These are phyloP conservation scores for Fusarium sp. DNA, from an alignment of 2,329 filamentous ascomycete species.

Conservation along the genomic window DNA sequence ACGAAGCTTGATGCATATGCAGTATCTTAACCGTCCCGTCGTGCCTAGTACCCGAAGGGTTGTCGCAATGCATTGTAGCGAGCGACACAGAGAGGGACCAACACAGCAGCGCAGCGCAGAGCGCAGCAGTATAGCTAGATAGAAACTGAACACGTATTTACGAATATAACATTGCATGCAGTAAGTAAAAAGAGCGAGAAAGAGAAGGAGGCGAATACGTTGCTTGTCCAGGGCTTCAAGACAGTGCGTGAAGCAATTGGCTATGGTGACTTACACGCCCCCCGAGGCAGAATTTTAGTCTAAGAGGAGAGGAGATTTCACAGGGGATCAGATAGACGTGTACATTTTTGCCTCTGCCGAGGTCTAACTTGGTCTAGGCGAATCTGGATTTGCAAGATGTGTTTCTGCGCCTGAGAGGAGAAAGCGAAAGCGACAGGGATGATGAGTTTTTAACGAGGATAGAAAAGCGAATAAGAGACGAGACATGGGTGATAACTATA, in stretches of 20 bases:
- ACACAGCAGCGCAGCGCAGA: slow-evolving; percentile 20
- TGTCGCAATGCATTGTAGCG: slow-evolving; percentile 31
- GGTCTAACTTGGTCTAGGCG: slow-evolving; percentile 3
- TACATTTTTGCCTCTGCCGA: slow-evolving; percentile 23
- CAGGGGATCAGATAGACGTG: slow-evolving; percentile 9
- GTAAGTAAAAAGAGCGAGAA: background rate
- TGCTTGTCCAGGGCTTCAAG: slow-evolving; percentile 1
- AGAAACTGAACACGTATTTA: slow-evolving; percentile 37
- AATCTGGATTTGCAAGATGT: slow-evolving; percentile 15
- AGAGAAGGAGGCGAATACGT: slow-evolving; percentile 10
- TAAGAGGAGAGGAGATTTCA: background rate
- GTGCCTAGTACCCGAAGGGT: background rate
- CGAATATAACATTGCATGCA: background rate
- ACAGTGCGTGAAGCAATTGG: slow-evolving; percentile 28
- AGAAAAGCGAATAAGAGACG: background rate
- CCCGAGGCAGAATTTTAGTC: background rate
- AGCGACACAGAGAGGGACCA: slow-evolving; percentile 26
- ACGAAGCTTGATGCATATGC: slow-evolving; percentile 18
- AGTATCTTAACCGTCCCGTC: background rate
- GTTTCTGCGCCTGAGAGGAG: slow-evolving; percentile 12
- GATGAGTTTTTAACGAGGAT: background rate
- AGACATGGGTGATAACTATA: background rate
- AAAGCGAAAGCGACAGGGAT: background rate
- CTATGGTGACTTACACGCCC: slow-evolving; percentile 23
- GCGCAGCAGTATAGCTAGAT: background rate